Base-by-base conservation (phyloP, 2,329 filamentous ascomycete species). In the Cyphellophora attinorum region DNA sequence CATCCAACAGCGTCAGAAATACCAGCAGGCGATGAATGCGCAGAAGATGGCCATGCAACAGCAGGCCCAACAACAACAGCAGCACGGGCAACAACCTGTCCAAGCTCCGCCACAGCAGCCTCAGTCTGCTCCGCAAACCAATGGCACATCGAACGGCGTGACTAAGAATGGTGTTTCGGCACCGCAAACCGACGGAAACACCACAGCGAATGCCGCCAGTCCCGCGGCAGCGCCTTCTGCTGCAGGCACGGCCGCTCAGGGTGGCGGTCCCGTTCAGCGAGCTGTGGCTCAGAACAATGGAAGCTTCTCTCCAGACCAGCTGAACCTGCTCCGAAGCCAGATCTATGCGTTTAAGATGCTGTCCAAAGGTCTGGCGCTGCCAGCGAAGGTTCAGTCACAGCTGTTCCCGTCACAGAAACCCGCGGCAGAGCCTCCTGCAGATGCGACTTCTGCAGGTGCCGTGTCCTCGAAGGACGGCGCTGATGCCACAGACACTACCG, bases 341-440 rank as follows among this genome's bases (percentile, higher is more conserved):
- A 94, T 96, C 33, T 72, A 81, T 49, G 88, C 89, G 0, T 96
- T 95, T 62, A 93, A 93, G 60, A 72, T 86, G 46, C 68, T 98
- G 3, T 81, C 84, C 4, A 93, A 91, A 59, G 94, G 94, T 48
- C 70, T 81, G 11, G 81, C 86, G 1, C 76, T 96, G 3, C 85
- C 89, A 1, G 60, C 74, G 18, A 72, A 76, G 42, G 73, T 94
- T 45, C 85, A 93, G 55, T 82, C 89, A 52, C 76, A 82, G 31
- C 78, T 96, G 23, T 93, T 88, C 54, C 41, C 43, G 3, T 71
- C 80, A 29, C 78, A 58, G 54, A 51, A 61, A 44, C 60, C 59
- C 42, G 40, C 44, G 13, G 55, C 52, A 44, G 55, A 53, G 3
- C 15, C 45, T n/a, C 31, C 45, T 11, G 37, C 51, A 21, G 47